Evolutionary conservation across 1,284 basidiomycete genomes (phyloP).

Genomic region (Apiotrichum siamense): DNA sequence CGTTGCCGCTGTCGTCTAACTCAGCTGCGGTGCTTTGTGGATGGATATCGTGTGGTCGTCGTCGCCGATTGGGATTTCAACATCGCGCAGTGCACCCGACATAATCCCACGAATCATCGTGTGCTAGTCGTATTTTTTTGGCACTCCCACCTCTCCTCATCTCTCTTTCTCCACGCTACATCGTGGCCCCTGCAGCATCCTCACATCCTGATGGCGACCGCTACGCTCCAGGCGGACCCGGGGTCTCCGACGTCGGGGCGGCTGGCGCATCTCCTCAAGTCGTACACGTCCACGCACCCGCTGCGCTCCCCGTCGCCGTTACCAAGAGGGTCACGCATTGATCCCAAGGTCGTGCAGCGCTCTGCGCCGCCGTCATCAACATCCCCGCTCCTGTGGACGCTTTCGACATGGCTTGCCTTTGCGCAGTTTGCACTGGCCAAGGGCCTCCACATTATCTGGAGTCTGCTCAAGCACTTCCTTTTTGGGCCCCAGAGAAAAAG

Average conservation of each 20-base stretch:
- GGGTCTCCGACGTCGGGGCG: slow-evolving; percentile 16
- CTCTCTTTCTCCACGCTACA: neutral
- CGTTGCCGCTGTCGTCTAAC: too few relatives aligned
- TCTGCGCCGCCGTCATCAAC: slow-evolving; percentile 30
- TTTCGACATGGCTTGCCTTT: slow-evolving; percentile 40
- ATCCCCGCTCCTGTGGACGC: slow-evolving; percentile 34
- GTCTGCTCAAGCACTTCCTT: slow-evolving; percentile 35
- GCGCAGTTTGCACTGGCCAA: slow-evolving; percentile 36
- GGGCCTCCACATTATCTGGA: slow-evolving; percentile 40
- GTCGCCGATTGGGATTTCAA: too few relatives aligned
- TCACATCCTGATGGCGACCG: too few relatives aligned
- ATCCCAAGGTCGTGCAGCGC: slow-evolving; percentile 35
- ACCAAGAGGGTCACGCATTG: slow-evolving; percentile 41
- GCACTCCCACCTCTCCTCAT: neutral
- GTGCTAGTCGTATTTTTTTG: too few relatives aligned
- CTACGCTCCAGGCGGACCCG: slow-evolving; percentile 1
- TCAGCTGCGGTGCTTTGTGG: too few relatives aligned
- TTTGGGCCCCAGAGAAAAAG: slow-evolving; percentile 42
- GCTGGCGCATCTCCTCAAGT: slow-evolving; percentile 29
- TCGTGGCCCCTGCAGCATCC: neutral
- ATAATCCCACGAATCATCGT: too few relatives aligned
- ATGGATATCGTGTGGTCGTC: too few relatives aligned
- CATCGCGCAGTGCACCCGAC: too few relatives aligned
- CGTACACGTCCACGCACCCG: slow-evolving; percentile 38
- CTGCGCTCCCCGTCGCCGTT: slow-evolving; percentile 41